These are phyloP conservation scores for Nigrospora oryzae DNA, from an alignment of 2,329 filamentous ascomycete species.

Conservation along the genomic window DNA sequence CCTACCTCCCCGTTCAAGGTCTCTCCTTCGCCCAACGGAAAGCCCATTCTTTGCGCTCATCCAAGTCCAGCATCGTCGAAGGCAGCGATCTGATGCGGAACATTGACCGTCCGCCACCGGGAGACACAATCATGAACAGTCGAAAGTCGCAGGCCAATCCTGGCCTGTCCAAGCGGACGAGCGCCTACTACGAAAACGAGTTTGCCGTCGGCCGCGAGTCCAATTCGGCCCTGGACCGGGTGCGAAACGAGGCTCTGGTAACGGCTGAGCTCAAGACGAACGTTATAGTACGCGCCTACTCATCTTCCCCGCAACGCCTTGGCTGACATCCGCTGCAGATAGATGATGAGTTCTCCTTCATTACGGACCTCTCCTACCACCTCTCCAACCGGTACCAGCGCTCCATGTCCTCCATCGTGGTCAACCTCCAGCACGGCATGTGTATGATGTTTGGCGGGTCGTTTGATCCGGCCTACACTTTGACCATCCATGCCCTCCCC, in stretches of 20 bases:
- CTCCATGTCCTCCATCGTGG: conserved; percentile 63
- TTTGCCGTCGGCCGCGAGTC: conserved; percentile 25
- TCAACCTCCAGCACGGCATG: conserved; percentile 67
- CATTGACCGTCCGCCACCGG: conserved; percentile 29
- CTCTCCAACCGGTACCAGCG: conserved; percentile 70
- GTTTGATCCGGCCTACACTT: conserved; percentile 70
- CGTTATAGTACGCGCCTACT: conserved; percentile 40
- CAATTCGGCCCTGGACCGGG: conserved; percentile 31
- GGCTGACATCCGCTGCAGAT: conserved; percentile 37
- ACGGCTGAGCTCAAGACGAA: conserved; percentile 58
- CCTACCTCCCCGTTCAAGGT: conserved; percentile 1
- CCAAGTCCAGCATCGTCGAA: conserved; percentile 23
- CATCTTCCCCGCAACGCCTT: background rate
- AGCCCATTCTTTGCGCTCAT: conserved; percentile 9
- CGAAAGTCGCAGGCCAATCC: conserved; percentile 21
- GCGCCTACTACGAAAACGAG: conserved; percentile 37
- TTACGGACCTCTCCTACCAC: conserved; percentile 64
- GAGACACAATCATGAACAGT: conserved; percentile 20
- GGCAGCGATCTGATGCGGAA: conserved; percentile 26
- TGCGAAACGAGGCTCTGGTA: conserved; percentile 48
- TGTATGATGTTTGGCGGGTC: conserved; percentile 68
- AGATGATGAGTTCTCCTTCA: conserved; percentile 65
- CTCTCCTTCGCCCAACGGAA: conserved; percentile 24
- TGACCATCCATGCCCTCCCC: conserved; percentile 65
- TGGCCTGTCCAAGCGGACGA: conserved; percentile 26